phyloP scores from a whole-genome alignment of 1,284 basidiomycete species.

The Austroboletus niveus region DNA sequence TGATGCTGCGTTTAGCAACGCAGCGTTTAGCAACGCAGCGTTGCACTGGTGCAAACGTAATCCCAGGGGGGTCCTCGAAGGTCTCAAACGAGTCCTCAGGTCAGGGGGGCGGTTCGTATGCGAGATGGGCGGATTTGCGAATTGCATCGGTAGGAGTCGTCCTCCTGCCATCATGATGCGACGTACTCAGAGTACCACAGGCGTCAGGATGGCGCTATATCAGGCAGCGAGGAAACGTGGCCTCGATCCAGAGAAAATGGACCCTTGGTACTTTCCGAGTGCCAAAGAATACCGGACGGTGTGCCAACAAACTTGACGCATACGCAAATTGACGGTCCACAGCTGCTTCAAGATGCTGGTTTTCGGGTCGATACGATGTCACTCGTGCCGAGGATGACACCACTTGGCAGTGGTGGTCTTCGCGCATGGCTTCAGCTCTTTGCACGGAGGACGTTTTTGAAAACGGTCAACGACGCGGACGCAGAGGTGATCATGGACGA shows the following conservation, averaged over 20 bases:
- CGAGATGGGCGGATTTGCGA: slow-evolving; percentile 79
- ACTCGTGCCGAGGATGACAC: slow-evolving; percentile 68
- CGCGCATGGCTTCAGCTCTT: slow-evolving; percentile 74
- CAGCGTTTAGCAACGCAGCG: slow-evolving; percentile 78
- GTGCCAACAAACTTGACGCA: slow-evolving; percentile 13
- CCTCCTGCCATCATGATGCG: slow-evolving; percentile 3
- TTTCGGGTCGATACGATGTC: slow-evolving; percentile 56
- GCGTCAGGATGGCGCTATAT: slow-evolving; percentile 62
- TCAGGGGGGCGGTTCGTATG: slow-evolving; percentile 68
- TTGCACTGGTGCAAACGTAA: slow-evolving; percentile 84
- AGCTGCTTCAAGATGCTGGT: slow-evolving; percentile 58
- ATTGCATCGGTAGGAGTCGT: slow-evolving; percentile 53
- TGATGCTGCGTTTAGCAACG: slow-evolving; percentile 76
- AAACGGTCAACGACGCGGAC: slow-evolving; percentile 49
- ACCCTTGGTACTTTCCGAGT: slow-evolving; percentile 86
- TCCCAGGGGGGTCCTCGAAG: slow-evolving; percentile 62
- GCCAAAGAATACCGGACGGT: slow-evolving; percentile 62
- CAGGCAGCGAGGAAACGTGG: slow-evolving; percentile 53
- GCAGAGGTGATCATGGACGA: slow-evolving; percentile 63
- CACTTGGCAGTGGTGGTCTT: slow-evolving; percentile 55
- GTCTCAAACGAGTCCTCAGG: slow-evolving; percentile 59
- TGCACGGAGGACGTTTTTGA: slow-evolving; percentile 54
- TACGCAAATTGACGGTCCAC: slow-evolving; percentile 4
- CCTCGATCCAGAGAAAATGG: slow-evolving; percentile 53
- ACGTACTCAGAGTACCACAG: slow-evolving; percentile 33